phyloP scores from a whole-genome alignment of 2,329 filamentous ascomycete genomes.

The Mariannaea sp. region DNA sequence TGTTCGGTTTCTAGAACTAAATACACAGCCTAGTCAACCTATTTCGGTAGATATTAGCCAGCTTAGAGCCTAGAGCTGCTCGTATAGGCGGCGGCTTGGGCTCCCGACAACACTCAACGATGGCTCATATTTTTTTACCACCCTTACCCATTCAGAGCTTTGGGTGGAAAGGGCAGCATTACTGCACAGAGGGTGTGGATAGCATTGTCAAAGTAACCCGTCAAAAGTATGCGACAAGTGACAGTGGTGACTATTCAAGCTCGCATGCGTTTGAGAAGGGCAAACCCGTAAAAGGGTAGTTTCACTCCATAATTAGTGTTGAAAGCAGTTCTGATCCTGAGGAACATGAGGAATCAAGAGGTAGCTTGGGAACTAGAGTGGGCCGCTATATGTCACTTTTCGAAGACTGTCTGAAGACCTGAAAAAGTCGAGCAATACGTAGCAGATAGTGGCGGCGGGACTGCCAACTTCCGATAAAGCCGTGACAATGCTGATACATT shows the following conservation, averaged over 20 bases:
- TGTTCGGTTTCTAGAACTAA: no score
- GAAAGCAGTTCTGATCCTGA: neutral
- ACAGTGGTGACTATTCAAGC: slow-evolving; percentile 9
- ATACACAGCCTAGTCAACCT: no score
- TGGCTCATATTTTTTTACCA: neutral
- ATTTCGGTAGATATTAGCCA: neutral
- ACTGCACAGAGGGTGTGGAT: no score
- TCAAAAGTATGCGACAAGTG: neutral
- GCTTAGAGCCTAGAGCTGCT: slow-evolving; percentile 34
- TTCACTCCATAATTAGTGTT: slow-evolving; percentile 14
- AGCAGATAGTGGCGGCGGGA: neutral
- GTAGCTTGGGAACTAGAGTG: neutral
- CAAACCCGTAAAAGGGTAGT: slow-evolving; percentile 9
- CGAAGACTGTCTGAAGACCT: no score
- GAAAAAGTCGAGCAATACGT: no score
- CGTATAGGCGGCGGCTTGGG: slow-evolving; percentile 35
- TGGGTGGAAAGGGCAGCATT: no score
- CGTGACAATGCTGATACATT: neutral
- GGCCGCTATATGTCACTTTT: neutral
- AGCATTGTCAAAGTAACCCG: no score
- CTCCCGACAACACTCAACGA: slow-evolving; percentile 31
- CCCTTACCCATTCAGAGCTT: neutral
- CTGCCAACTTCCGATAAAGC: slow-evolving; percentile 1
- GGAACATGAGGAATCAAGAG: neutral
- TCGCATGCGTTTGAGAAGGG: slow-evolving; percentile 3